Conservation (phyloP, 2,329 filamentous ascomycete species). For the Aurifilum marmelostoma region DNA sequence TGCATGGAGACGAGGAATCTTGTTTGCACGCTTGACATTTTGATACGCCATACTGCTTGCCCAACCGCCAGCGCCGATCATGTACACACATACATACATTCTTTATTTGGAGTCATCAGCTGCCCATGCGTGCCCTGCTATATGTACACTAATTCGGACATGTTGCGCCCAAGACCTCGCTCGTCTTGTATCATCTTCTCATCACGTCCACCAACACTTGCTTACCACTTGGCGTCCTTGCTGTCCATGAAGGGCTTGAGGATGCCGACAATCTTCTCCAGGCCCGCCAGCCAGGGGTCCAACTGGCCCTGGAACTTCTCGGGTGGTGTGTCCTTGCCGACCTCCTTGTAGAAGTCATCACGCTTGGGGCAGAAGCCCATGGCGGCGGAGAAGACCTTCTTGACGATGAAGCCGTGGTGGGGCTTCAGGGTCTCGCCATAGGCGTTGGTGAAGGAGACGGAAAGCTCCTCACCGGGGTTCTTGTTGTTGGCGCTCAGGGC, state of each 20-base stretch:
- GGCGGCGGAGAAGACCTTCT: constrained; percentile 89
- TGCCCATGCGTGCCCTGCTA: not conserved
- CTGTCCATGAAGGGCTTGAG: constrained; percentile 62
- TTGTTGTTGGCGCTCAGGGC: constrained; percentile 78
- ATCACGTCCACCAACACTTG: too few species aligned
- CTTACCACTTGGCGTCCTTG: constrained; percentile 64
- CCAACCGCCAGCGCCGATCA: constrained; percentile 8
- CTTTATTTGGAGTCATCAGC: not conserved
- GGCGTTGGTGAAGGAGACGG: constrained; percentile 81
- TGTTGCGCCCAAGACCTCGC: too few species aligned
- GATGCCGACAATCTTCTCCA: constrained; percentile 80
- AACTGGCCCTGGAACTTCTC: constrained; percentile 67
- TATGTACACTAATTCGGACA: not conserved
- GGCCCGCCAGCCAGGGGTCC: constrained; percentile 70
- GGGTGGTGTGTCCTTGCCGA: constrained; percentile 64
- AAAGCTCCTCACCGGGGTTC: constrained; percentile 73
- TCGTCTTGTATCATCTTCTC: constrained; percentile 24
- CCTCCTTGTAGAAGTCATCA: constrained; percentile 88
- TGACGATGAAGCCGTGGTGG: constrained; percentile 86
- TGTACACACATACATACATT: constrained; percentile 5
- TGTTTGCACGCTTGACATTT: not conserved
- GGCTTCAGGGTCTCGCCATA: constrained; percentile 89
- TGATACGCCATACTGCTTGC: constrained; percentile 6
- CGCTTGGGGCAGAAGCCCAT: constrained; percentile 94
- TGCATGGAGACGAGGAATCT: not conserved